Percentiles rank a stretch among this genome's conserved stretches.
phyloP scores from a whole-genome alignment of 345 rosid genomes.

The Camelina laxa region DNA sequence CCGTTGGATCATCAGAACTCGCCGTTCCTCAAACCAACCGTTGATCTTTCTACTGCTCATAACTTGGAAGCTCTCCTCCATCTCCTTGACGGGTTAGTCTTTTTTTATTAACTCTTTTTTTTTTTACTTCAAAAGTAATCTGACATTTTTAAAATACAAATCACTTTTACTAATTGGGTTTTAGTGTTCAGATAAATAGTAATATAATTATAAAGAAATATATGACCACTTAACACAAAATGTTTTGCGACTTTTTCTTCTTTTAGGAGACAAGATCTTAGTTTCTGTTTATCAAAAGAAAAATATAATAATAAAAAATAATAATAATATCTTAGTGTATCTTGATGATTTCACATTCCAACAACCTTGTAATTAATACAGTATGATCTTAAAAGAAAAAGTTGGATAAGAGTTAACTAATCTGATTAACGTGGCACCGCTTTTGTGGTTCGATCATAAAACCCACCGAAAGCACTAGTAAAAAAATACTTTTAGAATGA shows the following conservation, averaged over 20 bases:
- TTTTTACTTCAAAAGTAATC: background rate
- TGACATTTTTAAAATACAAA: background rate
- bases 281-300: too few relatives aligned
- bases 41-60: conserved; percentile 57
- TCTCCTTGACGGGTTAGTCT: conserved; percentile 75
- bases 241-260: background rate
- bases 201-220: background rate
- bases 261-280: background rate
- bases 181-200: background rate
- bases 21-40: conserved; percentile 57
- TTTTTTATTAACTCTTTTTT: too few relatives aligned
- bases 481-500: background rate
- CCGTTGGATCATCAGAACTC: conserved; percentile 61
- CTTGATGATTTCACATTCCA: conserved; percentile 9
- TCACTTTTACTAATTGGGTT: background rate
- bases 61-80: conserved; percentile 77
- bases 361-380: conserved; percentile 2
- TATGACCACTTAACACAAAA: background rate
- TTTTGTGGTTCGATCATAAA: background rate
- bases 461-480: background rate
- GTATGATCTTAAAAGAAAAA: background rate
- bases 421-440: conserved; percentile 18
- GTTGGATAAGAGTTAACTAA: background rate
- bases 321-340: background rate
- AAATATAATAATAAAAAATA: too few relatives aligned